Evolutionary conservation across 768 basidiomycete species (phyloP).

Genomic region (Collybia sp.): DNA sequence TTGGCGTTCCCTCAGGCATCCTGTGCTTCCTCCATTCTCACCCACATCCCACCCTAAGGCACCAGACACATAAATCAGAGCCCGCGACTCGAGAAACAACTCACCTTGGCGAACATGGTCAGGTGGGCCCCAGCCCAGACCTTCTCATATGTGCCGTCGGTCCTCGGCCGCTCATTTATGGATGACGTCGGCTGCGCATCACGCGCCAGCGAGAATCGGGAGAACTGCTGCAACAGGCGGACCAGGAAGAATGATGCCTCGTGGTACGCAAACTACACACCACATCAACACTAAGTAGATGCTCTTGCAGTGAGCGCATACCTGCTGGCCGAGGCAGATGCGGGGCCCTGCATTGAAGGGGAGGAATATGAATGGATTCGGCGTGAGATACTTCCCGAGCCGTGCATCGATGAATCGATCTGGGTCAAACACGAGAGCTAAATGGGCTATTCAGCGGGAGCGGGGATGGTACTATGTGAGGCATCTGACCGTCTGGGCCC

Average conservation of each 20-base stretch:
- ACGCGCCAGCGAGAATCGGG: slow-evolving; percentile 35
- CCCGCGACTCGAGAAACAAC: slow-evolving; percentile 6
- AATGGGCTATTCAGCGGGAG: neutral
- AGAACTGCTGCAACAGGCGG: slow-evolving; percentile 53
- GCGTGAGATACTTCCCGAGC: slow-evolving; percentile 46
- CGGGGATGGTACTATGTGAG: neutral
- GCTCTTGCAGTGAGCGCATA: slow-evolving; percentile 5
- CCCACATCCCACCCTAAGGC: slow-evolving; percentile 28
- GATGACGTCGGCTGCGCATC: slow-evolving; percentile 39
- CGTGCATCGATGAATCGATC: slow-evolving; percentile 65
- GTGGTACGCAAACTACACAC: slow-evolving; percentile 56
- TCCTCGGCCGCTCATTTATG: slow-evolving; percentile 42
- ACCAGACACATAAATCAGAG: neutral
- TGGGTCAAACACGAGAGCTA: slow-evolving; percentile 60
- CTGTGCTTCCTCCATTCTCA: slow-evolving; percentile 24
- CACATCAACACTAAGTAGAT: neutral
- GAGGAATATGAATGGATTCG: slow-evolving; percentile 54
- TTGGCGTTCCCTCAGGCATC: neutral
- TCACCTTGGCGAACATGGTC: slow-evolving; percentile 46
- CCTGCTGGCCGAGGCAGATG: slow-evolving; percentile 50
- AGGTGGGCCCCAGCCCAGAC: slow-evolving; percentile 45
- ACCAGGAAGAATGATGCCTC: slow-evolving; percentile 62
- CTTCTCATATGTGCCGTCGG: slow-evolving; percentile 31
- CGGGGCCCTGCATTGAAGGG: slow-evolving; percentile 50
- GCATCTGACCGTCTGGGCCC: slow-evolving; percentile 56